phyloP scores from a whole-genome alignment of 2,329 filamentous ascomycete genomes.

The Penicillium freii region DNA sequence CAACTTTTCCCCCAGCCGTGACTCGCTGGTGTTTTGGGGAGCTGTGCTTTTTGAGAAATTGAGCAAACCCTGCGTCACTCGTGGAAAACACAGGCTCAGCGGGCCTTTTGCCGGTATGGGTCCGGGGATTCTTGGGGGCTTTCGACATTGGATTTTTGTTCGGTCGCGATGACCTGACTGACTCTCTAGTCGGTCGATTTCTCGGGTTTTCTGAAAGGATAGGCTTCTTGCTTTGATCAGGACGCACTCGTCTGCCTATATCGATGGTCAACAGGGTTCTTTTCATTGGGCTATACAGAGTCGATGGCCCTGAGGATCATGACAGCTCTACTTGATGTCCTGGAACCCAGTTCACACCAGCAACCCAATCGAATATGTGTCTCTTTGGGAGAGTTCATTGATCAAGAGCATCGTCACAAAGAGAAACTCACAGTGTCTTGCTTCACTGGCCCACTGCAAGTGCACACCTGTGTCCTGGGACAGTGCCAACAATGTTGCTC shows the following conservation, averaged over 20 bases:
- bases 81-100: conserved; percentile 15
- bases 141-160: neutral
- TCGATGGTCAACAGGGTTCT: conserved; percentile 4
- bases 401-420: neutral
- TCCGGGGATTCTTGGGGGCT: neutral
- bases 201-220: conserved; percentile 5
- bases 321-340: neutral
- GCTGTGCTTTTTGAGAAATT: conserved; percentile 48
- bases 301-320: neutral
- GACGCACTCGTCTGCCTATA: conserved; percentile 11
- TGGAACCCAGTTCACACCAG: neutral
- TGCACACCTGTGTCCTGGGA: conserved; percentile 29
- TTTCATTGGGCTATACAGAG: neutral
- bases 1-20: conserved; percentile 49
- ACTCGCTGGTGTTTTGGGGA: conserved; percentile 51
- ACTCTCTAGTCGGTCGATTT: conserved; percentile 22
- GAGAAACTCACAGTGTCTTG: conserved; percentile 31
- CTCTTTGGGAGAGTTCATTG: neutral
- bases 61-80: conserved; percentile 44
- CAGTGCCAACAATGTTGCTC: conserved; percentile 39
- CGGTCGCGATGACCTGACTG: conserved; percentile 20
- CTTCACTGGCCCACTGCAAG: conserved; percentile 27
- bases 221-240: neutral
- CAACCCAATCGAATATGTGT: neutral
- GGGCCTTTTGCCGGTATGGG: neutral